These are phyloP conservation scores for Calycina marina DNA, from an alignment of 2,329 filamentous ascomycete genomes.

Conservation along the genomic window DNA sequence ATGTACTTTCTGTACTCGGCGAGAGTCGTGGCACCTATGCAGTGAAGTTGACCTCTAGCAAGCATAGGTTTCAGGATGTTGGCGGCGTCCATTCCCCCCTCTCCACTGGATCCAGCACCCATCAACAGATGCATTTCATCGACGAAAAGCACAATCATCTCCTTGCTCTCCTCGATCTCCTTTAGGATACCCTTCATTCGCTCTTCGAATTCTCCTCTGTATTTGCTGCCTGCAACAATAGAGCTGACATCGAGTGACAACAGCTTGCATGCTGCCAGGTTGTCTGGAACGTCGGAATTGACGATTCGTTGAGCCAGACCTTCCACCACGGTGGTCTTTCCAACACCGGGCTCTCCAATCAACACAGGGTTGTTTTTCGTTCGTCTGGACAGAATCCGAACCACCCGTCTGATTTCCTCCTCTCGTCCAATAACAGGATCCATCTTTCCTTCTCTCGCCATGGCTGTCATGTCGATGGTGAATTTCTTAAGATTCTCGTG, in stretches of 20 bases:
- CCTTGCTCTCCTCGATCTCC: conserved; percentile 86
- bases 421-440: conserved; percentile 95
- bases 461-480: conserved; percentile 93
- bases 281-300: conserved; percentile 91
- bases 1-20: conserved; percentile 97
- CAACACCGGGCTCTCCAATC: conserved; percentile 94
- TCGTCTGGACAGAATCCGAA: conserved; percentile 79
- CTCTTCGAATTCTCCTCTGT: conserved; percentile 96
- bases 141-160: conserved; percentile 95
- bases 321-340: conserved; percentile 96
- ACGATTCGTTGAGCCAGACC: conserved; percentile 90
- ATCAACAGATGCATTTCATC: conserved; percentile 98
- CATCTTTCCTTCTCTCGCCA: conserved; percentile 94
- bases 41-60: conserved; percentile 89
- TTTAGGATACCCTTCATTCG: conserved; percentile 98
- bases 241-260: conserved; percentile 92
- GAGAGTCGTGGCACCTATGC: conserved; percentile 91
- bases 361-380: conserved; percentile 99
- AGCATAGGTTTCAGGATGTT: conserved; percentile 98
- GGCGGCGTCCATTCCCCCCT: conserved; percentile 97
- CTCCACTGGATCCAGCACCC: conserved; percentile 87
- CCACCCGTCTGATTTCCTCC: conserved; percentile 83
- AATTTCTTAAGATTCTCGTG: conserved; percentile 96
- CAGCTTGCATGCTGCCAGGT: conserved; percentile 82
- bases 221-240: conserved; percentile 93